A percentile compares a stretch with the other conserved stretches of the same genome.
phyloP scores from a whole-genome alignment of 768 basidiomycete genomes.

The Pleurotus sapidus region DNA sequence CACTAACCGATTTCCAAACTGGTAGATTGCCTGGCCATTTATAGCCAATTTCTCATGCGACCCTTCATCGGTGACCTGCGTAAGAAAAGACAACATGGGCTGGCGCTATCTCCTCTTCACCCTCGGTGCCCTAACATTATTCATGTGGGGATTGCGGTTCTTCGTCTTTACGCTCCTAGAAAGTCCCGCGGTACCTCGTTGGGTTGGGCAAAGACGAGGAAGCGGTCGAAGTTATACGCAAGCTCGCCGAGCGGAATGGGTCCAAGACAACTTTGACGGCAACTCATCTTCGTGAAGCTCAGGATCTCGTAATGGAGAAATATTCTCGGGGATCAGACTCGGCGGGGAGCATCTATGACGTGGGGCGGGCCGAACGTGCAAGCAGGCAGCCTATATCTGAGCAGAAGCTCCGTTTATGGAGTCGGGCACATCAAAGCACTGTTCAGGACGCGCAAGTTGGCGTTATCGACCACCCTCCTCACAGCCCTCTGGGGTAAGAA shows the following conservation, averaged over 20 bases:
- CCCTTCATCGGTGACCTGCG: constrained; percentile 28
- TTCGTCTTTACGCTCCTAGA: constrained; percentile 66
- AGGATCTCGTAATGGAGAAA: constrained; percentile 7
- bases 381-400: constrained; percentile 24
- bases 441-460: constrained; percentile 63
- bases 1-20: no score
- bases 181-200: constrained; percentile 70
- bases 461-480: constrained; percentile 60
- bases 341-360: not conserved
- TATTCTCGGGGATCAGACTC: no score
- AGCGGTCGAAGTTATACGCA: constrained; percentile 64
- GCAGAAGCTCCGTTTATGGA: constrained; percentile 31
- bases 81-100: constrained; percentile 54
- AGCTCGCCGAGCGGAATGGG: constrained; percentile 60
- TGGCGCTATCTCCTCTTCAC: constrained; percentile 74
- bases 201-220: constrained; percentile 59
- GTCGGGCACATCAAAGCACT: constrained; percentile 49
- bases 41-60: constrained; percentile 63
- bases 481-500: constrained; percentile 48
- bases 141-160: constrained; percentile 60
- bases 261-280: constrained; percentile 44
- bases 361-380: constrained; percentile 6
- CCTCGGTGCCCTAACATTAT: constrained; percentile 69
- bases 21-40: constrained; percentile 68
- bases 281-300: constrained; percentile 39